These are phyloP conservation scores for Zygosaccharomyces pseudorouxii DNA, from an alignment of 805 yeast genomes.

Conservation along the genomic window DNA sequence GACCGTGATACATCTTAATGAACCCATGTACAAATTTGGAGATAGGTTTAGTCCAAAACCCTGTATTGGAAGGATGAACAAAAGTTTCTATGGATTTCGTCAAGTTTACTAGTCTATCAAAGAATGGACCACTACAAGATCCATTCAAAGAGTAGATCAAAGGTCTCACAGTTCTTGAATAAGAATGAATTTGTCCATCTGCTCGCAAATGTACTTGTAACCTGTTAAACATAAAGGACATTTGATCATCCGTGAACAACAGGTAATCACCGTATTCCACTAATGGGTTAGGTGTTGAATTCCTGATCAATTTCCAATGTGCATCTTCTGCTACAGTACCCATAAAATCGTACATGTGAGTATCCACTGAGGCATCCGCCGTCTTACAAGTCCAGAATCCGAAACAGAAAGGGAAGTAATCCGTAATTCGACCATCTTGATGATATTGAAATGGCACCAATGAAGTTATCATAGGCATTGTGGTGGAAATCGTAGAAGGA, in stretches of 20 bases:
- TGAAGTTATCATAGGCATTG: constrained; percentile 49
- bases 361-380: constrained; percentile 49
- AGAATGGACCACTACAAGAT: constrained; percentile 39
- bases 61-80: constrained; percentile 89
- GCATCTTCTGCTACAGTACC: constrained; percentile 55
- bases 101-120: constrained; percentile 50
- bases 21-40: constrained; percentile 61
- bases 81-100: constrained; percentile 72
- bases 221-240: constrained; percentile 54
- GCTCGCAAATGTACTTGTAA: constrained; percentile 40
- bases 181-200: constrained; percentile 38
- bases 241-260: constrained; percentile 57
- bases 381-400: constrained; percentile 64
- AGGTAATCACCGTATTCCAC: constrained; percentile 48
- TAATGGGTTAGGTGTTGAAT: constrained; percentile 7
- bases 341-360: constrained; percentile 58
- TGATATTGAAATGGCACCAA: constrained; percentile 45
- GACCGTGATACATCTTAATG: constrained; percentile 54
- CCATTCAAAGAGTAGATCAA: constrained; percentile 59
- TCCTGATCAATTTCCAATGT: constrained; percentile 30
- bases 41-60: constrained; percentile 75
- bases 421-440: constrained; percentile 41
- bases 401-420: constrained; percentile 62
- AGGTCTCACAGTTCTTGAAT: constrained; percentile 45
- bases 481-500: constrained; percentile 47